These are phyloP conservation scores for Aspergillus ochraceus DNA, from an alignment of 2,329 filamentous ascomycete species.

Conservation along the genomic window DNA sequence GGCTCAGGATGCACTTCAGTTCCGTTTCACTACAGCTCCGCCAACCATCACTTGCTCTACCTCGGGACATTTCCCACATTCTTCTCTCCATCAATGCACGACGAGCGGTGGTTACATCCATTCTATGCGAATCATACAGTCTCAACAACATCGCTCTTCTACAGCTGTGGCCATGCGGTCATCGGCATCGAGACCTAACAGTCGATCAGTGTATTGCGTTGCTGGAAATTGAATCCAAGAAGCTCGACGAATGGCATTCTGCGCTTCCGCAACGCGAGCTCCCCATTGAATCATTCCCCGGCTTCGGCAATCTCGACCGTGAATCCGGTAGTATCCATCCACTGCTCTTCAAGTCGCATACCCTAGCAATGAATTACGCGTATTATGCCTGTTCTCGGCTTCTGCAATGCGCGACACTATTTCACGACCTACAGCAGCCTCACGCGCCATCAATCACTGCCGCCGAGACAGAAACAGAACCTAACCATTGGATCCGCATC, in stretches of 20 bases:
- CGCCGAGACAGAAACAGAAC: slow-evolving; percentile 4
- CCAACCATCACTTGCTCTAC: slow-evolving; percentile 6
- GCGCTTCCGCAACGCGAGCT: no score
- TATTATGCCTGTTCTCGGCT: slow-evolving; percentile 24
- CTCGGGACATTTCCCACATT: slow-evolving; percentile 11
- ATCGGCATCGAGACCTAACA: not conserved
- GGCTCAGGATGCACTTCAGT: no score
- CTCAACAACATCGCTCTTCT: slow-evolving; percentile 15
- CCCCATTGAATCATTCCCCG: no score
- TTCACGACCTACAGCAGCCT: slow-evolving; percentile 4
- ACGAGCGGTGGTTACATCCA: slow-evolving; percentile 18
- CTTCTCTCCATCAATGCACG: slow-evolving; percentile 8
- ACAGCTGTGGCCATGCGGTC: slow-evolving; percentile 5
- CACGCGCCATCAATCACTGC: not conserved
- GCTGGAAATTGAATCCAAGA: no score
- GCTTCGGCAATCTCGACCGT: no score
- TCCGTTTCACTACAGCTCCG: not conserved
- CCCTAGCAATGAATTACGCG: slow-evolving; percentile 25
- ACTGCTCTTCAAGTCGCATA: slow-evolving; percentile 17
- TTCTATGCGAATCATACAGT: slow-evolving; percentile 27
- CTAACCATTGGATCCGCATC: slow-evolving; percentile 9
- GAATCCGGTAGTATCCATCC: not conserved
- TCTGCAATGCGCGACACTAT: slow-evolving; percentile 20
- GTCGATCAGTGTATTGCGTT: not conserved
- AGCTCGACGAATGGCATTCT: no score